phyloP scores from a whole-genome alignment of 2,329 filamentous ascomycete genomes.

The Penicillium sclerotiorum region DNA sequence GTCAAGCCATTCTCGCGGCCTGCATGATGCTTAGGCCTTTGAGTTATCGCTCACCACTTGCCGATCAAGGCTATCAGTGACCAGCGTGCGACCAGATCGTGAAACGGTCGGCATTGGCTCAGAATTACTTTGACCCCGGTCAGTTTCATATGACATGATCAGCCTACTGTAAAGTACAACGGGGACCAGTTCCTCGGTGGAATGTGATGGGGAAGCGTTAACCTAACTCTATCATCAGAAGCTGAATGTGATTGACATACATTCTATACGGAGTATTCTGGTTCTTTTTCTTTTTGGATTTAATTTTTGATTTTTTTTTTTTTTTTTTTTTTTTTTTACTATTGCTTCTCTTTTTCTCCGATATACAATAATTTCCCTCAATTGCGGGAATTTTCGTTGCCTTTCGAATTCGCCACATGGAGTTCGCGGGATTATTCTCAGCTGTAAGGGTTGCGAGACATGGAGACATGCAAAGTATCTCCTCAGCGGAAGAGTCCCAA shows the following conservation, averaged over 20 bases:
- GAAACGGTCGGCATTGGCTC: slow-evolving; percentile 27
- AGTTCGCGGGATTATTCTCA: slow-evolving; percentile 3
- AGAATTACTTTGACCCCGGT: not conserved
- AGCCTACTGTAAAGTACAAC: slow-evolving; percentile 21
- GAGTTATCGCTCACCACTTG: slow-evolving; percentile 4
- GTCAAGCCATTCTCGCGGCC: not conserved
- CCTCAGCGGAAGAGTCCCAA: not conserved
- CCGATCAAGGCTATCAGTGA: slow-evolving; percentile 25
- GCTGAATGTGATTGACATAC: too few relatives aligned
- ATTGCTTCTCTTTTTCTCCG: not conserved
- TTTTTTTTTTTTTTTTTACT: not conserved
- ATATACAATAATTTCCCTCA: not conserved
- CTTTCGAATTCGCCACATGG: slow-evolving; percentile 3
- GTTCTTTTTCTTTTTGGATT: not conserved
- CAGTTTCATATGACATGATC: slow-evolving; percentile 23
- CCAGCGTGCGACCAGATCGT: slow-evolving; percentile 25
- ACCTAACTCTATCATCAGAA: too few relatives aligned
- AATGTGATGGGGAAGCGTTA: too few relatives aligned
- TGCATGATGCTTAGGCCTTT: slow-evolving; percentile 10
- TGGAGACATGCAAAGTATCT: not conserved
- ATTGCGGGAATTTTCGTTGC: not conserved
- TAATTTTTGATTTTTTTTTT: not conserved
- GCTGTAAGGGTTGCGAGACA: not conserved
- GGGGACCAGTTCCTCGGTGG: not conserved
- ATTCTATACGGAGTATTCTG: not conserved